A percentile compares a stretch with the other conserved stretches of the same genome.
Evolutionary conservation across 2,329 filamentous ascomycete species (phyloP).

Genomic region (Penicillium corylophilum): DNA sequence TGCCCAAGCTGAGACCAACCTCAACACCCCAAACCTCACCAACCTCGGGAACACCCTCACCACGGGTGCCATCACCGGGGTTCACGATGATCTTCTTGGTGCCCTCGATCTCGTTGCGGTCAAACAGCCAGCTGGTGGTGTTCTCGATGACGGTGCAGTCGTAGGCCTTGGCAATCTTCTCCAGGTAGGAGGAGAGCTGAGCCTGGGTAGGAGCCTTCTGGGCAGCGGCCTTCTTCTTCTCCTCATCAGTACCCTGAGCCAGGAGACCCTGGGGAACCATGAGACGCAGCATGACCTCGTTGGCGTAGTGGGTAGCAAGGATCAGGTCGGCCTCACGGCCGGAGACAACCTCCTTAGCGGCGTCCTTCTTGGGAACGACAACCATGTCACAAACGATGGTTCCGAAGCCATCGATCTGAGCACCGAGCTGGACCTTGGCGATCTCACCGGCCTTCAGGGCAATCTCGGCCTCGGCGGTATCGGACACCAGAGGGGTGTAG

Average conservation of each 20-base stretch:
- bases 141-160: slow-evolving; percentile 93
- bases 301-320: slow-evolving; percentile 89
- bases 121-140: slow-evolving; percentile 96
- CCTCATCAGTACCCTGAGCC: slow-evolving; percentile 80
- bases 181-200: slow-evolving; percentile 81
- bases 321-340: slow-evolving; percentile 83
- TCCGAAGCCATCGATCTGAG: slow-evolving; percentile 95
- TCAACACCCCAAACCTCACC: slow-evolving; percentile 98
- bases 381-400: slow-evolving; percentile 95
- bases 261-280: slow-evolving; percentile 89
- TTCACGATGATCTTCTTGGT: slow-evolving; percentile 97
- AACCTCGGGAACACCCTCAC: slow-evolving; percentile 82
- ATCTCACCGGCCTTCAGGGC: slow-evolving; percentile 81
- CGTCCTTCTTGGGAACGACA: slow-evolving; percentile 64
- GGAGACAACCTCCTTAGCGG: slow-evolving; percentile 63
- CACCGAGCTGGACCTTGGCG: slow-evolving; percentile 98
- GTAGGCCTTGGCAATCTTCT: slow-evolving; percentile 89
- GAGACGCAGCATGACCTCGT: slow-evolving; percentile 87
- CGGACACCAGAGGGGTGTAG: slow-evolving; percentile 87
- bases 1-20: slow-evolving; percentile 85
- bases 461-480: slow-evolving; percentile 76
- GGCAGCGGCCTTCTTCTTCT: slow-evolving; percentile 86
- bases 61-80: slow-evolving; percentile 77
- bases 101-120: slow-evolving; percentile 95
- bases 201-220: slow-evolving; percentile 80